Conservation (phyloP, 1,284 basidiomycete species). For the Cutaneotrichosporon dermatis region DNA sequence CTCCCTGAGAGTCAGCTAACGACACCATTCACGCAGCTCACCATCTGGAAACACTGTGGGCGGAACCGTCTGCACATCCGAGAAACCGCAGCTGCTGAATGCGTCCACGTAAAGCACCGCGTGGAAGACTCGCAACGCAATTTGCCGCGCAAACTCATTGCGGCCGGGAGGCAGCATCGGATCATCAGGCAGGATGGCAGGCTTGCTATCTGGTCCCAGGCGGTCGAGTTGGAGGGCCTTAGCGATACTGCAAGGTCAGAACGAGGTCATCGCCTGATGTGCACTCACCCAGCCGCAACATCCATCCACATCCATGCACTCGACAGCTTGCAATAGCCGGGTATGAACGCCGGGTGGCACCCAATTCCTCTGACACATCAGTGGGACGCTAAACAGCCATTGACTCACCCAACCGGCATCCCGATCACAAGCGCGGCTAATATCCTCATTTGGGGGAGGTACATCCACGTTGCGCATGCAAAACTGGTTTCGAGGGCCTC, state of each 20-base stretch:
- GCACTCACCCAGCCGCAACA: background rate
- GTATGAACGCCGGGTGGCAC: background rate
- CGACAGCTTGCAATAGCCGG: background rate
- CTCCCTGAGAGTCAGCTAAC: background rate
- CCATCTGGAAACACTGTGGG: background rate
- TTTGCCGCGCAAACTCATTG: background rate
- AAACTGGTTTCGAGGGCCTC: background rate
- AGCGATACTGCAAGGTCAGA: background rate
- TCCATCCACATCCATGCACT: conserved; percentile 3
- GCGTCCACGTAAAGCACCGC: background rate
- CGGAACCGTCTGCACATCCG: background rate
- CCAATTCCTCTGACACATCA: background rate
- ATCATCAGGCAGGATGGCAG: background rate
- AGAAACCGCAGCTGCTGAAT: background rate
- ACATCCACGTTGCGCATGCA: background rate
- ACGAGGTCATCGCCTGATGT: no score
- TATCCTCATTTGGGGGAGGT: background rate
- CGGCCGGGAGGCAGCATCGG: background rate
- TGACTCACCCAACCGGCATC: background rate
- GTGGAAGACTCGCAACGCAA: background rate
- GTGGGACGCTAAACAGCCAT: background rate
- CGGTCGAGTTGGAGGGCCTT: conserved; percentile 1
- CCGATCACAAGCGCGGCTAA: background rate
- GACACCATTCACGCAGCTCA: background rate
- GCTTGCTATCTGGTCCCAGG: background rate